phyloP scores from a whole-genome alignment of 306 rosid genomes.

The Vigna radiata region DNA sequence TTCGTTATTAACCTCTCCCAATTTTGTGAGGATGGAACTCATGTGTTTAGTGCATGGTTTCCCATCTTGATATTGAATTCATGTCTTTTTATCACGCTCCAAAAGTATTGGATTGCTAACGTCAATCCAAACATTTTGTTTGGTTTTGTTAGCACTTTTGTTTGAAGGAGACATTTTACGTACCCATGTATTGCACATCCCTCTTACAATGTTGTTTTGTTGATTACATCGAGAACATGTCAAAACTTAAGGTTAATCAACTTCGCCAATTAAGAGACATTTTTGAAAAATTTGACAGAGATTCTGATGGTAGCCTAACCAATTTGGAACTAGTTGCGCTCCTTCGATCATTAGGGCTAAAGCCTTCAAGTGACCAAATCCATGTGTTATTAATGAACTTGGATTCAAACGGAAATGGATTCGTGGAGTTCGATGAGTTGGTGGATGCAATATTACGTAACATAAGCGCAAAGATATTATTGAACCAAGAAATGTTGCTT shows the following conservation, averaged over 20 bases:
- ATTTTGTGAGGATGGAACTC: neutral
- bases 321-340: constrained; percentile 70
- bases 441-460: constrained; percentile 63
- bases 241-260: constrained; percentile 48
- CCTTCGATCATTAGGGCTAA: constrained; percentile 69
- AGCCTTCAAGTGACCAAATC: constrained; percentile 67
- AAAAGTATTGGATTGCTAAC: neutral
- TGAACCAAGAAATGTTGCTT: constrained; percentile 59
- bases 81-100: too few relatives aligned
- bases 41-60: neutral
- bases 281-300: constrained; percentile 71
- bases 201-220: neutral
- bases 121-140: neutral
- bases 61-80: too few relatives aligned
- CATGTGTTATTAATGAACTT: constrained; percentile 56
- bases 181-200: neutral
- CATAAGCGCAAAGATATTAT: constrained; percentile 50
- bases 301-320: constrained; percentile 80
- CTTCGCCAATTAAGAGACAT: constrained; percentile 58
- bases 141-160: neutral
- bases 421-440: constrained; percentile 74
- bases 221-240: constrained; percentile 42
- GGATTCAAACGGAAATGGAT: constrained; percentile 73
- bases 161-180: neutral
- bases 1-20: neutral